Conservation (phyloP, 345 rosid genomes). For the Limnanthes douglasii region DNA sequence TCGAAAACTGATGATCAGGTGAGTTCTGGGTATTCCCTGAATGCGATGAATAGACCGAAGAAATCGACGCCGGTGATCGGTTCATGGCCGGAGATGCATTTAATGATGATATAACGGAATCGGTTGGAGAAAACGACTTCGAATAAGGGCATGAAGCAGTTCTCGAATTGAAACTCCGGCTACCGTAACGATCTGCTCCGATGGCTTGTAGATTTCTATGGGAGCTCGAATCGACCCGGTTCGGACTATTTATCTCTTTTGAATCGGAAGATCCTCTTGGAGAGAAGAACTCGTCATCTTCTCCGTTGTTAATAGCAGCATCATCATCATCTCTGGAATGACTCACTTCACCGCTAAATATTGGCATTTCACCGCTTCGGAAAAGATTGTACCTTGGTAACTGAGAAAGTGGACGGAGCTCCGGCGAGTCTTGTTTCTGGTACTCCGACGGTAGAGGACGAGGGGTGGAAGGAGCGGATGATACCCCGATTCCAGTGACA, state of each 20-base stretch:
- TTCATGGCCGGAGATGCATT: constrained; percentile 22
- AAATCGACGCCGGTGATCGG: constrained; percentile 8
- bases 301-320: constrained; percentile 23
- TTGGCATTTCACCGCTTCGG: constrained; percentile 26
- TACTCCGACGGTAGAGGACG: constrained; percentile 17
- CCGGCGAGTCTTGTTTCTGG: constrained; percentile 71
- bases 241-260: constrained; percentile 29
- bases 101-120: constrained; percentile 19
- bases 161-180: constrained; percentile 44
- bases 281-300: constrained; percentile 80
- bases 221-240: constrained; percentile 29
- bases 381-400: constrained; percentile 33
- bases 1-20: constrained; percentile 8
- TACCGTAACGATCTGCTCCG: constrained; percentile 25
- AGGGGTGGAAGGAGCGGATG: constrained; percentile 9
- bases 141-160: constrained; percentile 48
- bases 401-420: constrained; percentile 86
- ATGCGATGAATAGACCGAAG: constrained; percentile 10
- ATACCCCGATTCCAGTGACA: constrained; percentile 26
- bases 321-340: constrained; percentile 14
- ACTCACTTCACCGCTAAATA: constrained; percentile 11
- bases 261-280: constrained; percentile 72
- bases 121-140: constrained; percentile 33
- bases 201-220: constrained; percentile 19
- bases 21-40: constrained; percentile 8